Conservation (phyloP, 345 rosid species). For the Salix koriyanagi region DNA sequence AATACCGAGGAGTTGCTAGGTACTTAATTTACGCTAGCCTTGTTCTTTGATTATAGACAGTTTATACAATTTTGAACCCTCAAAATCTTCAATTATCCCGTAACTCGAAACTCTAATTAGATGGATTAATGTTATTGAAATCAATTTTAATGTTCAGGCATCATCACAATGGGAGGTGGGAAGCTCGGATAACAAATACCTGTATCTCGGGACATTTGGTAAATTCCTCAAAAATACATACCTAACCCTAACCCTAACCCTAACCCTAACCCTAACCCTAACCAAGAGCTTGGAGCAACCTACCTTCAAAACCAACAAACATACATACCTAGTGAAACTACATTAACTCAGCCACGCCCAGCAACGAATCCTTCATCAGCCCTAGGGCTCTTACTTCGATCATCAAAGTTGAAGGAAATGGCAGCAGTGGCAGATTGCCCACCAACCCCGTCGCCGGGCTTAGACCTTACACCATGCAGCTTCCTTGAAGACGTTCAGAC, state of each 20-base stretch:
- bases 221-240: background rate
- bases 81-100: no score
- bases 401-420: conserved; percentile 51
- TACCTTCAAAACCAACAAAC: conserved; percentile 22
- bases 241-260: no score
- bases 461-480: conserved; percentile 30
- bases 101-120: no score
- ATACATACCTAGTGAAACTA: background rate
- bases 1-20: conserved; percentile 96
- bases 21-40: conserved; percentile 10
- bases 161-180: conserved; percentile 84
- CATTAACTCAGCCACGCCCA: background rate
- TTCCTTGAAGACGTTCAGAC: conserved; percentile 48
- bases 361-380: conserved; percentile 37
- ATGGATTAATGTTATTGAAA: background rate
- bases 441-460: conserved; percentile 16
- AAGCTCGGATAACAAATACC: conserved; percentile 72
- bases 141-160: conserved; percentile 34
- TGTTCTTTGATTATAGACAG: background rate
- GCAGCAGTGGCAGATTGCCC: conserved; percentile 31
- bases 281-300: conserved; percentile 19
- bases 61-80: no score
- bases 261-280: conserved; percentile 6
- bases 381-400: conserved; percentile 41
- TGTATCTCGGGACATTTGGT: background rate